phyloP scores from a whole-genome alignment of 2,329 filamentous ascomycete species.

The Trichophyton simii region DNA sequence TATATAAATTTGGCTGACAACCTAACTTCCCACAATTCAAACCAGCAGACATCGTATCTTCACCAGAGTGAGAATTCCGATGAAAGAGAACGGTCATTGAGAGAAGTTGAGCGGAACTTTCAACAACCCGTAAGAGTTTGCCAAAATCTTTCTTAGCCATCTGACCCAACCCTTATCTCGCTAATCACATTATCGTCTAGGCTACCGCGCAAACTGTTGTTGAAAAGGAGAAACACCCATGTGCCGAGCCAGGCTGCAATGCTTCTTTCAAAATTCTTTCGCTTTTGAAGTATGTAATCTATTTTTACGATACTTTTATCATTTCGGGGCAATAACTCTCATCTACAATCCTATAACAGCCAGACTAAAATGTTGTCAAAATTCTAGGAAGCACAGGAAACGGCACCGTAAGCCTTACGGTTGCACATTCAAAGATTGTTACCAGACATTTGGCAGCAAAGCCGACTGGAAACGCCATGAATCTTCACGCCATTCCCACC shows the following conservation, averaged over 20 bases:
- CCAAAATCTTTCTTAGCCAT: background rate
- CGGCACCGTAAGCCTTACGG: slow-evolving; percentile 70
- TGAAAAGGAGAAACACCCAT: background rate
- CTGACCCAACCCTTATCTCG: background rate
- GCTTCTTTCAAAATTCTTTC: background rate
- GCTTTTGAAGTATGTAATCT: background rate
- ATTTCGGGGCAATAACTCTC: no score
- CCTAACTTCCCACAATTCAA: background rate
- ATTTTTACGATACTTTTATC: slow-evolving; percentile 14
- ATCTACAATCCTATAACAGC: background rate
- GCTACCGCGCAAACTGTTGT: background rate
- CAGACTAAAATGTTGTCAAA: background rate
- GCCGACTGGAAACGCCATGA: slow-evolving; percentile 93
- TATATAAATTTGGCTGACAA: no score
- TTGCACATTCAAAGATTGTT: slow-evolving; percentile 61
- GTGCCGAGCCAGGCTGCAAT: background rate
- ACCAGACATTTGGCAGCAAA: slow-evolving; percentile 74
- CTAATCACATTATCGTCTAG: background rate
- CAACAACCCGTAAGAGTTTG: background rate
- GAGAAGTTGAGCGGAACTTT: background rate
- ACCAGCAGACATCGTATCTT: background rate
- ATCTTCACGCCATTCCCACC: slow-evolving; percentile 59
- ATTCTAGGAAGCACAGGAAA: slow-evolving; percentile 66
- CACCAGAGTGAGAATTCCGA: background rate
- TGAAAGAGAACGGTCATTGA: background rate